Base-by-base conservation (phyloP, 345 rosid species). In the Gossypioides kirkii region DNA sequence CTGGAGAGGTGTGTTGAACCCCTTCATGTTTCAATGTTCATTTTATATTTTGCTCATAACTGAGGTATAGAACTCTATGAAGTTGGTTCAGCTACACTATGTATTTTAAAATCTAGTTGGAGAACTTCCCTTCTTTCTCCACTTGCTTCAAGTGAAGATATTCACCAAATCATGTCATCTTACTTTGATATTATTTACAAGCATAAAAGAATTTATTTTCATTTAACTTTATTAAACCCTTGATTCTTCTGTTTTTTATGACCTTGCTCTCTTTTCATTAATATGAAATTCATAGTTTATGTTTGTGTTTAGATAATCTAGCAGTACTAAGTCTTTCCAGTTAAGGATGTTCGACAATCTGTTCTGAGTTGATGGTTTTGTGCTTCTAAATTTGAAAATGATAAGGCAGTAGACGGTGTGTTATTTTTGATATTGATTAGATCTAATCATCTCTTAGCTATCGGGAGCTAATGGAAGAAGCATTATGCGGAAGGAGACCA, bases 1-100 rank as follows among this genome's bases (percentile, higher is more conserved):
- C 38, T 49, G 58, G 8, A 68, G 18, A 8, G 41, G 54, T 68
- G 41, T 68, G 56, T 68, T 68, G 20, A 68, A 6, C 58, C 71
- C 43, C 50, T 26, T 22, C 45, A 23, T 41, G 1, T 47, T 63
- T 18, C 4, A 8, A 9, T 23, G 4, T 71, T 61, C 23, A 53
- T 26, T 58, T 45, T 45, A 54, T 20, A 45, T 56, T 2, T 13
- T 32, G 53, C 8, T 65, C 8, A 0, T 65, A 43, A 65, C 70
- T 42, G 36, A 65, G 70, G 12, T 42, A 12, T 38, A 5, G 22
- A 64, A 18, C 10, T 45, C 18, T 5, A 23, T 20, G 52, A 65
- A 1, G 52, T 45, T 65, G 50, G 25, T 23, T 62, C 65, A 45
- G 45, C 45, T 36, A 36, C 18, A 25, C 3, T 36, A 62, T 61